Evolutionary conservation across 2,329 filamentous ascomycete species (phyloP), one percentile per base, ranked within the genome.

Genomic region (Verticillium albo-atrum): DNA sequence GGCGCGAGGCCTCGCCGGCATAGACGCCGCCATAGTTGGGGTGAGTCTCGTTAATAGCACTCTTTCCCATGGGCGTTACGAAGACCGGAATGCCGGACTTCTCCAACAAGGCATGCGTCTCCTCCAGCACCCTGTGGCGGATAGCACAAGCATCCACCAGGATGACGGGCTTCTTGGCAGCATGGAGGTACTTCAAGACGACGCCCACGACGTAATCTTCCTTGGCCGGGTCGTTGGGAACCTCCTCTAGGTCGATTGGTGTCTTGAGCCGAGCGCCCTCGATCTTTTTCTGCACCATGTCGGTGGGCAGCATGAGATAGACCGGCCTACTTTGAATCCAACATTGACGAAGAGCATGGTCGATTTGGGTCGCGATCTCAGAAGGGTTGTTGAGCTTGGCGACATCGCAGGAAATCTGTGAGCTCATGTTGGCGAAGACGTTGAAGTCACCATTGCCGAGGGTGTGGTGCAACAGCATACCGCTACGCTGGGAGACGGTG

Each of bases 1-100:
- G 80, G 57, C 88, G 83, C 32, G 88, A 92, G 35, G 89, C 91
- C 60, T 83, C 82, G n/a, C 92, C 92, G 9, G 89, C 89, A 71
- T 96, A 96, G 5, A 96, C 90, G 63, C 92, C 92, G 25, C 90
- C 90, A 66, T 89, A 96, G 68, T 85, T 89, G n/a, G 82, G 78
- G 54, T 89, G 82, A 2, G 83, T 83, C 73, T 97, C 92, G 67
- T 95, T 83, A 54, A 97, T 83, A 23, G 90, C 89, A 20, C 91
- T 85, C 76, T 96, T 96, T 54, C 92, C 92, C 89, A 96, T 96
- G 2, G 92, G 91, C 0, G 91, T 89, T n/a, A 93, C 90, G 67
- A 95, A 96, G 0, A 90, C 89, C 4, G 92, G 92, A 7, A 96
- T 78, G 4, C 85, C 80, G 1, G 90, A 90, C 72, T 88, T 90